phyloP scores from a whole-genome alignment of 371 early-diverging fungal genomes.

The Rhizopus sp. region DNA sequence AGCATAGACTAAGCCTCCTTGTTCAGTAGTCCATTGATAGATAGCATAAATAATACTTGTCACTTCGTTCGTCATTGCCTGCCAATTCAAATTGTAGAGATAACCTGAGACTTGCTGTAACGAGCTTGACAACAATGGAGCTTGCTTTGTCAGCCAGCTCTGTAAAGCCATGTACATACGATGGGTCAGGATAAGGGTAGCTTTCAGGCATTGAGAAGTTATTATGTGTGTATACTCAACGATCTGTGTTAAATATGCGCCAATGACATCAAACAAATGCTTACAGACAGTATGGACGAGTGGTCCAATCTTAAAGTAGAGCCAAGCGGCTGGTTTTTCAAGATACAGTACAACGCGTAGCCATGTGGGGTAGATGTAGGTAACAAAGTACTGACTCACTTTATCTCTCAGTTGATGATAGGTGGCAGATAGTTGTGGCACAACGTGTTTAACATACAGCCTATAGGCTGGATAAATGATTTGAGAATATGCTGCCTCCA shows the following conservation, averaged over 20 bases:
- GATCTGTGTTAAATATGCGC: too few relatives aligned
- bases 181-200: background rate
- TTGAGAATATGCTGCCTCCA: background rate
- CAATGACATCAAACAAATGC: too few relatives aligned
- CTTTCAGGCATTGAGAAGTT: background rate
- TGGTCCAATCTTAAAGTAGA: too few relatives aligned
- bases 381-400: background rate
- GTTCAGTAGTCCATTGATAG: conserved; percentile 14
- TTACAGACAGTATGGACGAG: too few relatives aligned
- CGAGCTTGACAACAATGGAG: conserved; percentile 14
- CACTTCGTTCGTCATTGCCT: background rate
- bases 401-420: conserved; percentile 7
- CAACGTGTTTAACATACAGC: conserved; percentile 18
- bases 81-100: conserved; percentile 15
- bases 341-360: background rate
- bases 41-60: background rate
- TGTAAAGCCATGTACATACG: background rate
- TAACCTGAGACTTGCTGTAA: conserved; percentile 2
- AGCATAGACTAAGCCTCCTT: conserved; percentile 9
- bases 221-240: background rate
- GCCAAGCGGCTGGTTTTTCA: background rate
- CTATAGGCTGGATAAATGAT: conserved; percentile 14
- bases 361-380: conserved; percentile 19
- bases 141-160: conserved; percentile 19
- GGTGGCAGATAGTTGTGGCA: conserved; percentile 17